A percentile compares a stretch with the other conserved stretches of the same genome.
Evolutionary conservation across 192 early-diverging fungal genomes (phyloP).

Genomic region (Geosiphon pyriformis): DNA sequence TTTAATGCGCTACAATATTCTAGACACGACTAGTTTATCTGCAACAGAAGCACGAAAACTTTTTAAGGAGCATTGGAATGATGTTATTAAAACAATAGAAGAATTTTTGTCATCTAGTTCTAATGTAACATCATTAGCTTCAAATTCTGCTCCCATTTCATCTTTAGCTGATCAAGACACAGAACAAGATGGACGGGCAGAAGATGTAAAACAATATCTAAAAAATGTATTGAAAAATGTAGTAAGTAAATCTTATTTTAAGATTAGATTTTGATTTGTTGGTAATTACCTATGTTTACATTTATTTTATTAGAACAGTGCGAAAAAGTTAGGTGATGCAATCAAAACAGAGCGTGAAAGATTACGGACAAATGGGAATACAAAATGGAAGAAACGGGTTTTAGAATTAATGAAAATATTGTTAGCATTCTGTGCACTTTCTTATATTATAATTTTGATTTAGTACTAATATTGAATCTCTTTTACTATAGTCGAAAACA

Average conservation of each 20-base stretch:
- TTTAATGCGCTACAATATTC: conserved; percentile 13
- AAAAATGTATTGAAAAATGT: conserved; percentile 9
- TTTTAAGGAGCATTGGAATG: conserved; percentile 1
- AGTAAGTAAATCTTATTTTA: not conserved
- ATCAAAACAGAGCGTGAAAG: no score
- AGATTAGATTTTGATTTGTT: conserved; percentile 17
- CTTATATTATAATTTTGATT: not conserved
- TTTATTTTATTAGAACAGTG: conserved; percentile 16
- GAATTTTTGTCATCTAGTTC: conserved; percentile 2
- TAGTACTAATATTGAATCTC: not conserved
- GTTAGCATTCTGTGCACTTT: conserved; percentile 1
- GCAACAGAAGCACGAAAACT: conserved; percentile 7
- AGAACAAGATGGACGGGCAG: conserved; percentile 15
- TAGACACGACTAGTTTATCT: conserved; percentile 6
- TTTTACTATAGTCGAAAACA: conserved; percentile 1
- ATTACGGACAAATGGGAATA: no score
- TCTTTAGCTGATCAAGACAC: conserved; percentile 8
- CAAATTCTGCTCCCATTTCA: not conserved
- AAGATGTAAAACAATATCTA: conserved; percentile 11
- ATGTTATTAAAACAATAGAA: conserved; percentile 5
- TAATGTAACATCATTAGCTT: no score
- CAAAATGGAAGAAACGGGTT: conserved; percentile 8
- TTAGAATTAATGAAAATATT: conserved; percentile 10
- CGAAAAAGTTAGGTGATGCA: not conserved
- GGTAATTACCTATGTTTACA: conserved; percentile 7